Evolutionary conservation across 139 green algal species (phyloP).

Genomic region (Pleodorina starrii): DNA sequence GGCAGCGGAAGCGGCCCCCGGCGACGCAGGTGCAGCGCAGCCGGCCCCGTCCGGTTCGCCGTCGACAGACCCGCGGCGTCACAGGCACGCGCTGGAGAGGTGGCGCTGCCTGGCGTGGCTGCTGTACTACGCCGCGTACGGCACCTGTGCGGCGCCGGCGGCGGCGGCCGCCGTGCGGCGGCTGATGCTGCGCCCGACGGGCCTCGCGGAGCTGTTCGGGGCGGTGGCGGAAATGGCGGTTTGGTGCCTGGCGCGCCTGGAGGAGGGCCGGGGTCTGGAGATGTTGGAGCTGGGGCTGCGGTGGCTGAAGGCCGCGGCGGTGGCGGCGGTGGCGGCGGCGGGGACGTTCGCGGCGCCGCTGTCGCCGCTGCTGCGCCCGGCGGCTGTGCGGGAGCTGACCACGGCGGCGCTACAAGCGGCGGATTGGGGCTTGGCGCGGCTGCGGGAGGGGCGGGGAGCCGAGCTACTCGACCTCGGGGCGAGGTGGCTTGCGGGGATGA

Average conservation of each 20-base stretch:
- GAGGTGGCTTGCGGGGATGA: too few relatives aligned
- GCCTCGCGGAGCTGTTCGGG: neutral
- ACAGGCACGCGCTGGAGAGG: neutral
- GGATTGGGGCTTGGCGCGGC: neutral
- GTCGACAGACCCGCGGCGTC: too few relatives aligned
- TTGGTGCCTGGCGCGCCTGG: neutral
- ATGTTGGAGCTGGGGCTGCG: neutral
- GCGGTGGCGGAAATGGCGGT: neutral
- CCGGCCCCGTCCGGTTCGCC: too few relatives aligned
- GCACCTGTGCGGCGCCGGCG: neutral
- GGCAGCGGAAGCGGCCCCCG: neutral
- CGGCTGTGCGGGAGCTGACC: neutral
- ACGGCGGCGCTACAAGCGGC: neutral
- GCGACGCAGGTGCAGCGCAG: neutral
- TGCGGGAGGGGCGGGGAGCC: too few relatives aligned
- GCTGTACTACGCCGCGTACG: constrained; percentile 27
- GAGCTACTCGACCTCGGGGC: too few relatives aligned
- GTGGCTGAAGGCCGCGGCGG: neutral
- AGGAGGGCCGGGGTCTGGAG: neutral
- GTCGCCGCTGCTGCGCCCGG: neutral
- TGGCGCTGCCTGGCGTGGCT: constrained; percentile 20
- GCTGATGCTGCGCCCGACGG: neutral
- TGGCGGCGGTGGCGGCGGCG: too few relatives aligned
- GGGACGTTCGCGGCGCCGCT: neutral
- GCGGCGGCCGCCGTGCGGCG: constrained; percentile 1